phyloP scores from a whole-genome alignment of 495 filamentous ascomycete genomes.

The Hypoxylon rickii region DNA sequence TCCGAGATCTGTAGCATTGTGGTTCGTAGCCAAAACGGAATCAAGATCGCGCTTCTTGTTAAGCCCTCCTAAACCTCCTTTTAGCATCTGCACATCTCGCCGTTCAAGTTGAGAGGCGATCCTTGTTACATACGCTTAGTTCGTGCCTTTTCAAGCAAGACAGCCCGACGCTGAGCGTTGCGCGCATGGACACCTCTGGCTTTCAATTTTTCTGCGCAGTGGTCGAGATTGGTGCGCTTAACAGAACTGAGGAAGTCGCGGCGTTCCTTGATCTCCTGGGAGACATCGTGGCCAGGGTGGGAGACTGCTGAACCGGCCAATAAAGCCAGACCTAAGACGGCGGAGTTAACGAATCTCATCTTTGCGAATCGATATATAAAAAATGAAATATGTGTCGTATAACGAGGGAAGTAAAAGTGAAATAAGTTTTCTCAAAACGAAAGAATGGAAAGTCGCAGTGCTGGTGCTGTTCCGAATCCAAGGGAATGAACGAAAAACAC shows the following conservation, averaged over 20 bases:
- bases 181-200: conserved; percentile 53
- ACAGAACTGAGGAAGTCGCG: conserved; percentile 45
- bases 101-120: not conserved
- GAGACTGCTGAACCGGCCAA: conserved; percentile 32
- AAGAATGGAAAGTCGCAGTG: conserved; percentile 3
- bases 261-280: conserved; percentile 52
- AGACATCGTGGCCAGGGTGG: conserved; percentile 56
- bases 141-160: conserved; percentile 27
- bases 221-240: conserved; percentile 47
- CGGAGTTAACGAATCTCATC: conserved; percentile 16
- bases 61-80: conserved; percentile 5
- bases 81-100: not conserved
- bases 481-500: not conserved
- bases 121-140: conserved; percentile 28
- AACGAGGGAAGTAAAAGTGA: conserved; percentile 5
- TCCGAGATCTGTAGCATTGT: conserved; percentile 45
- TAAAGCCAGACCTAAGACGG: conserved; percentile 12
- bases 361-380: conserved; percentile 1
- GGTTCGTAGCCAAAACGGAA: conserved; percentile 36
- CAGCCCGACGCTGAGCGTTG: conserved; percentile 51
- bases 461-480: not conserved
- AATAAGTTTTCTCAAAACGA: not conserved
- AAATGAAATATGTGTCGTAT: conserved; percentile 1
- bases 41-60: conserved; percentile 44
- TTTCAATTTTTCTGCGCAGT: conserved; percentile 55